phyloP scores from a whole-genome alignment of 202 grass and related monocot species.

The Zoysia matrella region DNA sequence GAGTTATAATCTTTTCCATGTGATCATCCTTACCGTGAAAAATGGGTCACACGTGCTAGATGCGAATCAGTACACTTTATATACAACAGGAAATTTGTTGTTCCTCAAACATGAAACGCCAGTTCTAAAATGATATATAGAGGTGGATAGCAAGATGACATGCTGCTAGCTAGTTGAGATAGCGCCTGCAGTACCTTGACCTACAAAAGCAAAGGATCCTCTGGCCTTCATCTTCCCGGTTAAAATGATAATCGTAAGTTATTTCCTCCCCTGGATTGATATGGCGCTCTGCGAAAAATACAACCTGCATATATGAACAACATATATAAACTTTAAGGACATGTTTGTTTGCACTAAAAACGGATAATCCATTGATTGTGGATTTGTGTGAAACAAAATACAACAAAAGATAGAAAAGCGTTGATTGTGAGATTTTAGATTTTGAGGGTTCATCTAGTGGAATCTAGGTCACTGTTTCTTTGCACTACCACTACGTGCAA shows the following conservation, averaged over 20 bases:
- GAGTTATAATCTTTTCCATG: not conserved
- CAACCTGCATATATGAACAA: constrained; percentile 53
- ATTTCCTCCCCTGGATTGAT: constrained; percentile 97
- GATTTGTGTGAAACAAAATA: too few relatives aligned
- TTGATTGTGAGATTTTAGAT: constrained; percentile 1
- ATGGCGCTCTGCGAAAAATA: constrained; percentile 88
- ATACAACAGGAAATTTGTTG: not conserved
- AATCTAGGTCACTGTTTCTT: too few relatives aligned
- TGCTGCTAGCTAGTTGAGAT: constrained; percentile 65
- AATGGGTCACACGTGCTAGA: too few relatives aligned
- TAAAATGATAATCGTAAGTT: constrained; percentile 96
- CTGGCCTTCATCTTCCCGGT: constrained; percentile 81
- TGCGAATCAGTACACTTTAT: not conserved
- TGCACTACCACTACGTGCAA: too few relatives aligned
- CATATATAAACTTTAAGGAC: too few relatives aligned
- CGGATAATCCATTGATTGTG: too few relatives aligned
- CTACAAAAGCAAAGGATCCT: constrained; percentile 92
- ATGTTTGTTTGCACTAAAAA: too few relatives aligned
- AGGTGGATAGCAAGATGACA: not conserved
- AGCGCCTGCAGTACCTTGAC: constrained; percentile 78
- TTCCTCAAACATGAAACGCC: not conserved
- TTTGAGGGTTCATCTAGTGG: too few relatives aligned
- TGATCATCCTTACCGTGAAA: too few relatives aligned
- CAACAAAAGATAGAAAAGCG: not conserved
- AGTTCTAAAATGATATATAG: not conserved